A percentile compares a stretch with the other conserved stretches of the same genome.
Conservation (phyloP, 805 yeast genomes). For the Ogataea corticis region DNA sequence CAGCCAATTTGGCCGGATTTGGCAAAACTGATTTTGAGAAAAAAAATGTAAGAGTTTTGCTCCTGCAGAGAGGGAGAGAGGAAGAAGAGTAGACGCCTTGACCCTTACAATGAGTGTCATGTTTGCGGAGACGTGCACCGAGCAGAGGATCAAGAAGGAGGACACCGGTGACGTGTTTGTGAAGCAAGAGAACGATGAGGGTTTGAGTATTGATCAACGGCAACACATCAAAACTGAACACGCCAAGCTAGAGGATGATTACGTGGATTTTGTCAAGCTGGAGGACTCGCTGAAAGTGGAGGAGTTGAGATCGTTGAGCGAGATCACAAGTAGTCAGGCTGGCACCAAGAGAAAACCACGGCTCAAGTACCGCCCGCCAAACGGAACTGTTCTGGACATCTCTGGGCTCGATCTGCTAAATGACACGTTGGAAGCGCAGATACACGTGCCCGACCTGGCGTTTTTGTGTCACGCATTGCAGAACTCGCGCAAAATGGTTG, state of each 20-base stretch:
- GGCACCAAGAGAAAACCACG: constrained; percentile 43
- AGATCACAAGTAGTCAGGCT: not conserved
- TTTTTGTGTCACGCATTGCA: constrained; percentile 53
- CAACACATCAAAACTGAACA: not conserved
- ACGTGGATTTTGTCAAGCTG: not conserved
- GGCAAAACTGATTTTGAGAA: constrained; percentile 11
- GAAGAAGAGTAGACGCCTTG: not conserved
- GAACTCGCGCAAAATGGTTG: constrained; percentile 58
- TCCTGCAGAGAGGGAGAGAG: not conserved
- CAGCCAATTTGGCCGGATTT: constrained; percentile 10
- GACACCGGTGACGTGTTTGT: no score
- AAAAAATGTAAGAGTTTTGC: constrained; percentile 5
- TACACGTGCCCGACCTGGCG: constrained; percentile 43
- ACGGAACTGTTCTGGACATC: constrained; percentile 45
- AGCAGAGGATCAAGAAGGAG: no score
- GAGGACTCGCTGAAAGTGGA: constrained; percentile 8
- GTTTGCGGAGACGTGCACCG: no score
- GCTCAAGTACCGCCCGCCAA: constrained; percentile 45
- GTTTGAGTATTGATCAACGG: no score
- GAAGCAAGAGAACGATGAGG: no score
- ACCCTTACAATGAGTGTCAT: no score
- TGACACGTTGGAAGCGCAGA: constrained; percentile 33
- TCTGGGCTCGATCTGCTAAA: constrained; percentile 27
- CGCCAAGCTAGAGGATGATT: not conserved
- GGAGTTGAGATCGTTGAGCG: not conserved